Conservation (phyloP, 768 basidiomycete genomes). For the Chalciporus piperatus region DNA sequence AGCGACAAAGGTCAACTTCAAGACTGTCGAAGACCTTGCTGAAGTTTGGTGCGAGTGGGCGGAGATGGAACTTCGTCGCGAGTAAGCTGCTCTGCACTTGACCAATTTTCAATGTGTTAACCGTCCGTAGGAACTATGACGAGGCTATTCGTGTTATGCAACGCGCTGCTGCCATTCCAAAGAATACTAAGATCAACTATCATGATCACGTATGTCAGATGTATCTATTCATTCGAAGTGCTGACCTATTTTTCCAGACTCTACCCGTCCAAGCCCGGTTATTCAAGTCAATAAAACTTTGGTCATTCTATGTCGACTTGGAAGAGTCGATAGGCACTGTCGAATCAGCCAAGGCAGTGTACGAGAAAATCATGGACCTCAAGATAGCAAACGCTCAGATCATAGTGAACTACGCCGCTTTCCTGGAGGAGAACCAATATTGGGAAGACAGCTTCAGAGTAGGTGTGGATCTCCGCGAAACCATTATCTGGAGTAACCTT, state of each 20-base stretch:
- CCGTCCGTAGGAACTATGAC: conserved; percentile 79
- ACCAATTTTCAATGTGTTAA: conserved; percentile 9
- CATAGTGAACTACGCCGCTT: conserved; percentile 95
- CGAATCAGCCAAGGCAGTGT: conserved; percentile 86
- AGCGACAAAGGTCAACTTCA: conserved; percentile 88
- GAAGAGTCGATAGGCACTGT: conserved; percentile 97
- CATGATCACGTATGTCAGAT: conserved; percentile 79
- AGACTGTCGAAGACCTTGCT: conserved; percentile 94
- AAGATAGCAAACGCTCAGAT: conserved; percentile 98
- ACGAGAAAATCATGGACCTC: conserved; percentile 94
- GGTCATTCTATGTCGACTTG: conserved; percentile 98
- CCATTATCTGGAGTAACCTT: conserved; percentile 6
- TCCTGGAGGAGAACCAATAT: conserved; percentile 96
- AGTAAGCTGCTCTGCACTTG: conserved; percentile 52
- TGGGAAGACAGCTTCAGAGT: conserved; percentile 99
- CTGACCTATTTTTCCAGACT: conserved; percentile 44
- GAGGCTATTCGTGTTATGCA: conserved; percentile 96
- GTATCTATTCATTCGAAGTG: background rate
- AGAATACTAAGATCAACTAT: conserved; percentile 86
- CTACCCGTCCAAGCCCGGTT: conserved; percentile 84
- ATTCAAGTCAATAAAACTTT: conserved; percentile 97
- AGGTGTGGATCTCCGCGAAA: conserved; percentile 37
- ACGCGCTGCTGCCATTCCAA: conserved; percentile 87
- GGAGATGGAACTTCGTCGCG: conserved; percentile 94
- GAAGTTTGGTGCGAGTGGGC: conserved; percentile 99